phyloP scores from a whole-genome alignment of 257 asterid genomes.

The Sherardia arvensis region DNA sequence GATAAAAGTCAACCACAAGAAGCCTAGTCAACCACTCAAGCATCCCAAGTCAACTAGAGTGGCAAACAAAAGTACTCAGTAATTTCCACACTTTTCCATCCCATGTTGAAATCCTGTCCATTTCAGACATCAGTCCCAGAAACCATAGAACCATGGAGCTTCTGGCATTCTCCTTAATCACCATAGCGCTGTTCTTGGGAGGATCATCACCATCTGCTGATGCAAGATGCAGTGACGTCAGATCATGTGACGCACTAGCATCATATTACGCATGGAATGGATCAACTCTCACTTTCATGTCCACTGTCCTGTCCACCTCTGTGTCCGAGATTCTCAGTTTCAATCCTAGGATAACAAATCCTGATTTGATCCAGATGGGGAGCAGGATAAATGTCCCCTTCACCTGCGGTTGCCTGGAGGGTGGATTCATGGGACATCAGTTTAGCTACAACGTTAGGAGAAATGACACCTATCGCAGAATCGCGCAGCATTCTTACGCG shows the following conservation, averaged over 20 bases:
- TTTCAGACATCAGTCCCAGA: background rate
- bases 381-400: constrained; percentile 48
- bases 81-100: background rate
- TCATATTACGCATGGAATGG: constrained; percentile 49
- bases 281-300: constrained; percentile 38
- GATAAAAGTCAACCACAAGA: background rate
- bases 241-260: constrained; percentile 46
- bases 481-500: constrained; percentile 28
- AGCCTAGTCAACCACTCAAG: background rate
- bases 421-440: constrained; percentile 45
- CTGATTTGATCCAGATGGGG: constrained; percentile 18
- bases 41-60: background rate
- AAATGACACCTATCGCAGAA: constrained; percentile 23
- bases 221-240: constrained; percentile 27
- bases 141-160: background rate
- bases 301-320: constrained; percentile 35
- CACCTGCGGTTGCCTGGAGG: constrained; percentile 36
- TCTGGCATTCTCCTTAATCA: constrained; percentile 10
- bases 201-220: constrained; percentile 17
- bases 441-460: constrained; percentile 27
- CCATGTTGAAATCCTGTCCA: background rate
- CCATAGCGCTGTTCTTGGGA: constrained; percentile 16
- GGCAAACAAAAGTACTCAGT: background rate
- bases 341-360: constrained; percentile 48
- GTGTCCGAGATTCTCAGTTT: constrained; percentile 22